phyloP scores from a whole-genome alignment of 2,329 filamentous ascomycete species.

The Paramyrothecium roridum region DNA sequence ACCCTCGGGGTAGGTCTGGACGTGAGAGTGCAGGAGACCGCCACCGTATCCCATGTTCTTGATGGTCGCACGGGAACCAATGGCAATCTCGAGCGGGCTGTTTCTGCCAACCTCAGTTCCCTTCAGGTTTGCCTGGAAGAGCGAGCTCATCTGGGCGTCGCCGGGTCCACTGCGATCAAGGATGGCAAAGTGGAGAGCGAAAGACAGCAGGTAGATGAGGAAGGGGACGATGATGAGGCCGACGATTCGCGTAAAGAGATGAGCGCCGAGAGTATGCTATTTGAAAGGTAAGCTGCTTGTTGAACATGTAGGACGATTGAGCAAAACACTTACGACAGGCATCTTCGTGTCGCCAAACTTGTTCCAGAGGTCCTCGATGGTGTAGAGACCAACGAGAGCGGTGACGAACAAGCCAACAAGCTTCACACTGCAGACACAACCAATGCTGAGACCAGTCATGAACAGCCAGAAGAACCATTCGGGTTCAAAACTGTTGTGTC shows the following conservation, averaged over 20 bases:
- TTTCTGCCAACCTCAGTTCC: slow-evolving; percentile 93
- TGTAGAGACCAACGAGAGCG: slow-evolving; percentile 92
- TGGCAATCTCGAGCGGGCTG: slow-evolving; percentile 87
- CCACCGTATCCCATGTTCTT: slow-evolving; percentile 99
- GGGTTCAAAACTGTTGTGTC: slow-evolving; percentile 77
- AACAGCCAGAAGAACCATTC: slow-evolving; percentile 96
- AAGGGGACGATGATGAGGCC: slow-evolving; percentile 87
- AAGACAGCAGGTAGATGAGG: slow-evolving; percentile 92
- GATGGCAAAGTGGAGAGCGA: slow-evolving; percentile 91
- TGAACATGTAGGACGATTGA: neutral
- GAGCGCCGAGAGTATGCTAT: slow-evolving; percentile 65
- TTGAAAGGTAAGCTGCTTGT: slow-evolving; percentile 5
- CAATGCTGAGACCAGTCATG: slow-evolving; percentile 91
- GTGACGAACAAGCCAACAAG: slow-evolving; percentile 97
- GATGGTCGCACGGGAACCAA: slow-evolving; percentile 84
- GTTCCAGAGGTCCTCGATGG: slow-evolving; percentile 93
- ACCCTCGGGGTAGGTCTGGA: slow-evolving; percentile 93
- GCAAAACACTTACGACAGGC: slow-evolving; percentile 61
- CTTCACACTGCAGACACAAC: slow-evolving; percentile 97
- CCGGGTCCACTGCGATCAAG: slow-evolving; percentile 91
- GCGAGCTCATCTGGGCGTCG: slow-evolving; percentile 99
- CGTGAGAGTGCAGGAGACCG: slow-evolving; percentile 91
- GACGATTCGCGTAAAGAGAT: slow-evolving; percentile 75
- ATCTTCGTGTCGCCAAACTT: slow-evolving; percentile 96
- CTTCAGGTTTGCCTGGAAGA: slow-evolving; percentile 95